These are phyloP conservation scores for Hymenoscyphus occultus DNA, from an alignment of 2,329 filamentous ascomycete species.

Conservation along the genomic window DNA sequence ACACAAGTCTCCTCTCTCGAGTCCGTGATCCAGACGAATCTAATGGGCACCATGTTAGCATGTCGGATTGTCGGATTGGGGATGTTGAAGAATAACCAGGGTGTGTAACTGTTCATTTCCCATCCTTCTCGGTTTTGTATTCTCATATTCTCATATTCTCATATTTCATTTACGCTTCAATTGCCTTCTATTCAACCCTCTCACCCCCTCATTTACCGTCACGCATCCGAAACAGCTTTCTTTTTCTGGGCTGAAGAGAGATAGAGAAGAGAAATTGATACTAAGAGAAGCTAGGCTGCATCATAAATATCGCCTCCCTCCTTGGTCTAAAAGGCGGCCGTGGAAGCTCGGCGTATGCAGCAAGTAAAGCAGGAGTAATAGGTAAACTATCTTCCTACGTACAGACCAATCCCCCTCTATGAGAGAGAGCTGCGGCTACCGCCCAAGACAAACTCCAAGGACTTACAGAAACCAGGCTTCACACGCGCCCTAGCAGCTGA, in stretches of 20 bases:
- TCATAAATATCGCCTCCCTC: constrained; percentile 79
- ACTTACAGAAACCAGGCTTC: constrained; percentile 48
- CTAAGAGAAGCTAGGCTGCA: constrained; percentile 49
- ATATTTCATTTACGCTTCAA: too few relatives aligned
- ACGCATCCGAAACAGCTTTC: neutral
- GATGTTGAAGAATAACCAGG: constrained; percentile 44
- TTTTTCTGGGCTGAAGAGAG: too few relatives aligned
- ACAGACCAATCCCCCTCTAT: constrained; percentile 1
- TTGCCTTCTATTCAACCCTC: too few relatives aligned
- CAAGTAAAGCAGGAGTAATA: constrained; percentile 76
- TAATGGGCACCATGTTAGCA: constrained; percentile 61
- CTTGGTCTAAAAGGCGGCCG: constrained; percentile 66
- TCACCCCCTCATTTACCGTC: too few relatives aligned
- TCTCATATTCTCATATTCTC: neutral
- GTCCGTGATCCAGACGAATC: constrained; percentile 65
- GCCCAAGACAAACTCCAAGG: too few relatives aligned
- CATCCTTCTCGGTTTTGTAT: neutral
- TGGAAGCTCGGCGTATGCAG: constrained; percentile 72
- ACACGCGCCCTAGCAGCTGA: constrained; percentile 66
- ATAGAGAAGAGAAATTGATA: too few relatives aligned
- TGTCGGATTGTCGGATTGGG: constrained; percentile 51
- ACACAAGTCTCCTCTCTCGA: constrained; percentile 51
- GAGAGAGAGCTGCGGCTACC: too few relatives aligned
- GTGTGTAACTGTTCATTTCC: constrained; percentile 17
- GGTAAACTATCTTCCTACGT: constrained; percentile 43